Percentiles rank a stretch among this genome's conserved stretches.
phyloP scores from a whole-genome alignment of 2,329 filamentous ascomycete species.

The Plenodomus tracheiphilus region DNA sequence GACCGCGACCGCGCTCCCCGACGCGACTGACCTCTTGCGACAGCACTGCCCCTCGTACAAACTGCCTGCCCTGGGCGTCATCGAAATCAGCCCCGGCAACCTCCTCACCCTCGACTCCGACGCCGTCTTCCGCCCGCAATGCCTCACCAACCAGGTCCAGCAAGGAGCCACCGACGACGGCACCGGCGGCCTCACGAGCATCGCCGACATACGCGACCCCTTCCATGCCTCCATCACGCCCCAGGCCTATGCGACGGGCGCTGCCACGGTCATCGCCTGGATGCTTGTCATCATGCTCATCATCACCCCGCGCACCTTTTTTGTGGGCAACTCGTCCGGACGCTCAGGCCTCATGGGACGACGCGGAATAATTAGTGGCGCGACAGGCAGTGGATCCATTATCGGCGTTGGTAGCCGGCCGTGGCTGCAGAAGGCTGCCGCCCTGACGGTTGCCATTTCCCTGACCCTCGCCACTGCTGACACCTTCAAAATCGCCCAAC shows the following conservation, averaged over 20 bases:
- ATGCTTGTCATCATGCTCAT: constrained; percentile 92
- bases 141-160: constrained; percentile 46
- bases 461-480: constrained; percentile 91
- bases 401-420: constrained; percentile 89
- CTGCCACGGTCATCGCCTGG: constrained; percentile 88
- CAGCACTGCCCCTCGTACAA: constrained; percentile 65
- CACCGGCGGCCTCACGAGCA: constrained; percentile 46
- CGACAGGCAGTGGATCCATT: constrained; percentile 62
- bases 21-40: constrained; percentile 25
- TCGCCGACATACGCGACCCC: constrained; percentile 75
- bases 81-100: constrained; percentile 57
- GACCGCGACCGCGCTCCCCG: constrained; percentile 1
- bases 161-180: constrained; percentile 45
- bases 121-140: constrained; percentile 63
- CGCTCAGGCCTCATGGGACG: constrained; percentile 75
- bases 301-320: constrained; percentile 91
- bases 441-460: constrained; percentile 71
- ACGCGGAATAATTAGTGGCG: constrained; percentile 82
- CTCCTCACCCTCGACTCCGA: constrained; percentile 63
- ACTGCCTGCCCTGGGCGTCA: constrained; percentile 61
- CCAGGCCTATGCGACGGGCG: constrained; percentile 89
- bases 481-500: constrained; percentile 81
- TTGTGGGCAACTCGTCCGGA: constrained; percentile 71
- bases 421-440: constrained; percentile 79
- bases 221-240: constrained; percentile 95